Evolutionary conservation across 352 stramenopile species (phyloP).

Genomic region (Phytophthora quininea): DNA sequence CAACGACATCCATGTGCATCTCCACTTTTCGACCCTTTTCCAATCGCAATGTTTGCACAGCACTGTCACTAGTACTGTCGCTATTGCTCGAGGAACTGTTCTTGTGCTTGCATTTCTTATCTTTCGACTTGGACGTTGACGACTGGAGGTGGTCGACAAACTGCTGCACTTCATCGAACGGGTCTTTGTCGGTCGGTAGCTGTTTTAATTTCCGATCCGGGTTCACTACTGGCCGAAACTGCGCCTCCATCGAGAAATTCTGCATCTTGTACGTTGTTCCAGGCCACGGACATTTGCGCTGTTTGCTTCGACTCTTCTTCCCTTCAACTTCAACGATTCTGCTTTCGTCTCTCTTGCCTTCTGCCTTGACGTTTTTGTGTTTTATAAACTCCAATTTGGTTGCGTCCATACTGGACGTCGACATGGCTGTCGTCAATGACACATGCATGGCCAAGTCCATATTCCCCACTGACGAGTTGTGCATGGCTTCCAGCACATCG

Average conservation of each 20-base stretch:
- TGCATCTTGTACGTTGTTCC: constrained; percentile 81
- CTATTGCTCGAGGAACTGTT: constrained; percentile 13
- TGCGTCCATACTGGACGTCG: constrained; percentile 60
- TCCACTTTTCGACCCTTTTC: constrained; percentile 72
- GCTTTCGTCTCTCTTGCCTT: constrained; percentile 34
- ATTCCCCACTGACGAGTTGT: constrained; percentile 63
- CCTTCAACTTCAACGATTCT: constrained; percentile 33
- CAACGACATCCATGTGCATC: constrained; percentile 82
- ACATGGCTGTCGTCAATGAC: constrained; percentile 75
- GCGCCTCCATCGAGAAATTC: constrained; percentile 62
- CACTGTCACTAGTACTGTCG: constrained; percentile 13
- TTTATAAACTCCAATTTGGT: constrained; percentile 64
- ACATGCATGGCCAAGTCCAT: constrained; percentile 77
- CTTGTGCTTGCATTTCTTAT: constrained; percentile 18
- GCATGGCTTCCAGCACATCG: constrained; percentile 65
- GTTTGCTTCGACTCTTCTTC: constrained; percentile 34
- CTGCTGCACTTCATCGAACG: constrained; percentile 58
- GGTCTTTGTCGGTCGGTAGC: constrained; percentile 36
- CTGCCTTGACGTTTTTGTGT: constrained; percentile 53
- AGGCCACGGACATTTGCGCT: constrained; percentile 58
- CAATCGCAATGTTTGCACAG: constrained; percentile 41
- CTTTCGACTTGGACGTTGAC: constrained; percentile 37
- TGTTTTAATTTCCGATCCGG: constrained; percentile 55
- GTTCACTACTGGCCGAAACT: constrained; percentile 64
- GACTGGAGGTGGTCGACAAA: constrained; percentile 65